Evolutionary conservation across 2,329 filamentous ascomycete species (phyloP), one percentile per base, ranked within the genome.

Genomic region (Lasiodiplodia citricola): DNA sequence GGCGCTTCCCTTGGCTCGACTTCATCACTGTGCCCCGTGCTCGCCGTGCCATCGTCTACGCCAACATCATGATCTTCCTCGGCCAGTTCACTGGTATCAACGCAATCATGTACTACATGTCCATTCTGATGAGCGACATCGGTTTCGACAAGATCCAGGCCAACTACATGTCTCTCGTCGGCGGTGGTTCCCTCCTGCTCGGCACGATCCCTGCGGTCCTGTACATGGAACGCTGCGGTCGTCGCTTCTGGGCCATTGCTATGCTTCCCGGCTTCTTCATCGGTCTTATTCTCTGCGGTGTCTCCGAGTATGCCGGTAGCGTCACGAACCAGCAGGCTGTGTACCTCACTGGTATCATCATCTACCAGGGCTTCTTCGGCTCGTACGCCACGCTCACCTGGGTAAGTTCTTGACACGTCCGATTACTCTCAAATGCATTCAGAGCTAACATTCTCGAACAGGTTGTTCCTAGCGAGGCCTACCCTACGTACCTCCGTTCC

Each of bases 151-250:
- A 85, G 8, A 84, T 87, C 69, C 78, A 89, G 62, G 80, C 88
- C 18, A 91, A 89, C 69, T 92, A 92, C 83, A 92, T 93, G 90
- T 92, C 90, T 0, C 84, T 92, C 0, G 90, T 93, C 16, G 90
- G 91, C 3, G 90, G 90, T 31, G 90, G 88, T 4, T 81, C 90
- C 0, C 84, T 93, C 0, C 83, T 92, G 0, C 73, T 93, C 18
- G 90, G 90, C 25, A 90, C 89, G 0, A 89, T 92, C 41, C 90
- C 90, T 0, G 90, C 89, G 0, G 87, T 90, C 67, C 84, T 91
- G 75, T 87, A 87, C 71, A 93, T 93, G 90, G 91, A 93, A 74
- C 86, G 83, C 2, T 92, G 89, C 60, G 90, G 90, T 14, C 88
- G 91, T 25, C 88, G 90, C 4, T 92, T 92, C 84, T 92, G 90